Evolutionary conservation across 768 basidiomycete species (phyloP).

Genomic region (Amanita pallidorosea): DNA sequence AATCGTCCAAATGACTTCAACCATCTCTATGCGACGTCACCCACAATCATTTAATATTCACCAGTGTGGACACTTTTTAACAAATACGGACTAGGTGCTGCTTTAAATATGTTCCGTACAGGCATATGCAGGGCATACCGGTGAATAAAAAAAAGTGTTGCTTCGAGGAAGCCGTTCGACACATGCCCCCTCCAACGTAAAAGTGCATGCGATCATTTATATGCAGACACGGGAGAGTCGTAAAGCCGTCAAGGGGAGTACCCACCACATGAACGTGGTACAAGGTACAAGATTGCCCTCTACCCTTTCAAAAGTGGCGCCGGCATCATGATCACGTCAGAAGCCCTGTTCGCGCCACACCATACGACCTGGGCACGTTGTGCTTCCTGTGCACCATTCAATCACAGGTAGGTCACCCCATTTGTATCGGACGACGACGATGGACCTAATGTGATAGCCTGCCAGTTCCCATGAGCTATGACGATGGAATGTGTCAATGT

Average conservation of each 20-base stretch:
- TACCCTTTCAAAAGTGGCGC: background rate
- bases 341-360: background rate
- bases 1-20: background rate
- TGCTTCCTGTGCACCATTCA: background rate
- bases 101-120: no score
- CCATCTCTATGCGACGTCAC: no score
- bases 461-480: background rate
- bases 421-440: background rate
- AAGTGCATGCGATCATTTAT: no score
- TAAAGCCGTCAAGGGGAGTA: no score
- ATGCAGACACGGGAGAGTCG: no score
- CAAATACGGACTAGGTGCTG: no score
- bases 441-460: background rate
- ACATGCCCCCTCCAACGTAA: no score
- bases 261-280: background rate
- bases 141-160: no score
- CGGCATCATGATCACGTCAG: background rate
- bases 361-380: background rate
- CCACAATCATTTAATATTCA: no score
- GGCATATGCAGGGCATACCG: no score
- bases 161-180: no score
- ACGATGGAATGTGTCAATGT: background rate
- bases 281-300: background rate
- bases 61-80: no score
- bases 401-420: background rate